Base-by-base conservation (phyloP, 768 basidiomycete species). In the Trametes sanguinea region DNA sequence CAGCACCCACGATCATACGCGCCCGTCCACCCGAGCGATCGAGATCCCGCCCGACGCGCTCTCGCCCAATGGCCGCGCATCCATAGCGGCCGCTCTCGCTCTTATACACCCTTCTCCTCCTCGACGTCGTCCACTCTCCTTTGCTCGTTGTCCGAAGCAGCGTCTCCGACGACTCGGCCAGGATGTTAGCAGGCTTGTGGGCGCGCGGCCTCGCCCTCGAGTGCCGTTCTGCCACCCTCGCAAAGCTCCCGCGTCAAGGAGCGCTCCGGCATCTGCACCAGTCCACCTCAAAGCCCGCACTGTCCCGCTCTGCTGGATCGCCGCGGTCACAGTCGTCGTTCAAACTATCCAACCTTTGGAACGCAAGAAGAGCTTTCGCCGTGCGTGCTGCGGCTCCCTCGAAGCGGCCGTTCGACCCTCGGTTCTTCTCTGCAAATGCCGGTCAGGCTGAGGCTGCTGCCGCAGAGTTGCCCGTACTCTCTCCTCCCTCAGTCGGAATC, bases 401-500 rank as follows among this genome's bases (percentile, higher is more conserved):
- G 22, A 62, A 50, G 22, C 71, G 66, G 35, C 57, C 67, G 14
- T 70, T 76, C 44, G 67, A 72, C 39, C 71, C 74, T 16, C 76
- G 77, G 32, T 78, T 74, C 68, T 77, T 82, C 73, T 82, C 75
- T 46, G 73, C 73, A 37, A 75, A 74, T 43, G 62, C 69, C 22
- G 52, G 76, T 13, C 27, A 63, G 7, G 47, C 66, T 37, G 39
- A 57, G 8, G 45, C 64, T n/a, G 59, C 64, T 16, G 50, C 63
- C 22, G 50, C 37, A 6, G 75, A 70, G 47, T 71, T 85, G 2
- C 88, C 86, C 0, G 75, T 85, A 8, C 80, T 92, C 16, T 81
- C 92, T 4, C 76, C 87, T 6, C 87, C 86, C 0, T 76, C 83
- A 6, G 90, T 96, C 10, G 90, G 88, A 6, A 79, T 82, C 61